Conservation (phyloP, 768 basidiomycete species). For the Coprinellus micaceus region DNA sequence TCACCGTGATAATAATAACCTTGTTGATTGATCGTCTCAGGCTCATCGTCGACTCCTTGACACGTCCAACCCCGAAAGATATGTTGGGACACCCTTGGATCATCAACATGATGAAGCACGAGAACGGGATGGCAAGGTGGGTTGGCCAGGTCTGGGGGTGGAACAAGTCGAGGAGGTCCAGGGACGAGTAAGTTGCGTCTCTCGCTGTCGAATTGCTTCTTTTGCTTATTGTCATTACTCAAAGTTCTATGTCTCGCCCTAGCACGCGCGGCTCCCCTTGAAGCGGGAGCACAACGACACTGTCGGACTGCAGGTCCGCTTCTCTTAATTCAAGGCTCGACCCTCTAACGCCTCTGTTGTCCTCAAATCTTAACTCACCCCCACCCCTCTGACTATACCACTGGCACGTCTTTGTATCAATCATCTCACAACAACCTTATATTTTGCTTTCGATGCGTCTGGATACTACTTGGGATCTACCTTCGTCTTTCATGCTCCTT, state of each 20-base stretch:
- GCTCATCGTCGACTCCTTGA: conserved; percentile 62
- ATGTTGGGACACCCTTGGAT: conserved; percentile 88
- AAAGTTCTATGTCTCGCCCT: conserved; percentile 29
- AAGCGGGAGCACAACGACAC: not conserved
- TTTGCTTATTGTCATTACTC: not conserved
- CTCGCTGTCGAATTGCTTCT: conserved; percentile 1
- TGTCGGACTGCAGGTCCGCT: too few species aligned
- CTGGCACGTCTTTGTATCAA: too few species aligned
- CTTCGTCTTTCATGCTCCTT: too few species aligned
- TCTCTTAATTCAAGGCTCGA: too few species aligned
- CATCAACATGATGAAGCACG: conserved; percentile 66
- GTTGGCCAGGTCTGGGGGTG: conserved; percentile 82
- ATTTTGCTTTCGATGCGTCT: too few species aligned
- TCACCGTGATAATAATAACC: too few species aligned
- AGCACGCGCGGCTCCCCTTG: conserved; percentile 20
- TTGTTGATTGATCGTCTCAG: conserved; percentile 36
- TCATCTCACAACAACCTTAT: too few species aligned
- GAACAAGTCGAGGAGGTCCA: conserved; percentile 48
- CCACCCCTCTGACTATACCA: too few species aligned
- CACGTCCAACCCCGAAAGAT: conserved; percentile 77
- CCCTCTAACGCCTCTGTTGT: too few species aligned
- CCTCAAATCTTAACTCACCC: too few species aligned
- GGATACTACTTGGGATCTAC: too few species aligned
- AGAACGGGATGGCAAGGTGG: conserved; percentile 88
- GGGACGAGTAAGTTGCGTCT: conserved; percentile 37